A percentile compares a stretch with the other conserved stretches of the same genome.
Evolutionary conservation across 2,329 filamentous ascomycete genomes (phyloP).

Genomic region (Penicillium brevicompactum): DNA sequence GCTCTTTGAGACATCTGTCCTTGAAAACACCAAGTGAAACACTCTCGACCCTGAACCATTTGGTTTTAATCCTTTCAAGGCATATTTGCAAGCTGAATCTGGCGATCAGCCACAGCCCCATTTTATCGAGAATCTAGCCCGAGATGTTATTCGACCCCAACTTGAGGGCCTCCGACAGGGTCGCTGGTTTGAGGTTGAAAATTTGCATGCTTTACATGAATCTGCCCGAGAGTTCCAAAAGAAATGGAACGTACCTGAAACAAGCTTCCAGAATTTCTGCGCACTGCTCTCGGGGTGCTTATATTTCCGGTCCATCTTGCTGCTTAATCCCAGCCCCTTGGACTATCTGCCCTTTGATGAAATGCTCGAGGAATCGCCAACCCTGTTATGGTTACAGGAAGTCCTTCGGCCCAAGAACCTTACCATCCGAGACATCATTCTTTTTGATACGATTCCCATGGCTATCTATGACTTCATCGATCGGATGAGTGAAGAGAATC

Average conservation of each 20-base stretch:
- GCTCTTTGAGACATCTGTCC: no score
- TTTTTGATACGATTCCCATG: not conserved
- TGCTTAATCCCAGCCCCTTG: conserved; percentile 1
- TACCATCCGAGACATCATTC: not conserved
- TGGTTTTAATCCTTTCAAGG: no score
- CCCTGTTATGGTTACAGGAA: not conserved
- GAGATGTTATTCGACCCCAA: not conserved
- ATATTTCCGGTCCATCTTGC: not conserved
- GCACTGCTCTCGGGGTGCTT: not conserved
- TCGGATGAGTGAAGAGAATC: no score
- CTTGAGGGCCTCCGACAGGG: not conserved
- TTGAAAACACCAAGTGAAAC: no score
- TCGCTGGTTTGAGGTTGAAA: not conserved
- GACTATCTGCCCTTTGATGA: not conserved
- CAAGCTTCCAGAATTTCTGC: conserved; percentile 1
- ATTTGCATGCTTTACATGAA: not conserved
- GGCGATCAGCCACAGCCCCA: no score
- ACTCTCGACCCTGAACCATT: no score
- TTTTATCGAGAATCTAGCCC: no score
- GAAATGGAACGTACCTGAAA: not conserved
- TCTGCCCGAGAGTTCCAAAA: not conserved
- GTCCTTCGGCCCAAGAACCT: not conserved
- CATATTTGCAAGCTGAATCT: no score
- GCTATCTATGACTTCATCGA: not conserved
- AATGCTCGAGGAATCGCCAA: not conserved